Conservation (phyloP, 306 rosid species). For the Sindora glabra region DNA sequence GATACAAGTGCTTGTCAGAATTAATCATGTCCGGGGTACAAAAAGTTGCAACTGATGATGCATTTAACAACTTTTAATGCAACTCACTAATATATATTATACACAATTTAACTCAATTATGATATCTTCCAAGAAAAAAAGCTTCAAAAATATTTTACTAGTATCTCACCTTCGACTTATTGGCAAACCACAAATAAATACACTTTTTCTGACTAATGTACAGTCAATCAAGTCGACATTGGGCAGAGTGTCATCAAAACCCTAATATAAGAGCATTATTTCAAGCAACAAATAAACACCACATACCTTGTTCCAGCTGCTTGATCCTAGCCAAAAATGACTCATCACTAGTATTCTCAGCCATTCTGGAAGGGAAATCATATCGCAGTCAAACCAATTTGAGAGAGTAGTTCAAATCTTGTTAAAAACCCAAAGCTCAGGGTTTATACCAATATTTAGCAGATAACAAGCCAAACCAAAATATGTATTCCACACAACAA, state of each 20-base stretch:
- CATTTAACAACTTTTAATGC: neutral
- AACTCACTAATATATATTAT: neutral
- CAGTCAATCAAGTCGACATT: neutral
- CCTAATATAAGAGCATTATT: neutral
- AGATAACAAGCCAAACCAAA: neutral
- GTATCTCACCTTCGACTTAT: neutral
- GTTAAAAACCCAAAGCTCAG: conserved; percentile 3
- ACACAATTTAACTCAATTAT: neutral
- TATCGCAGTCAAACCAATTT: neutral
- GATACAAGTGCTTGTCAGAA: neutral
- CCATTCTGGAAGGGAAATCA: conserved; percentile 26
- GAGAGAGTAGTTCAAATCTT: neutral
- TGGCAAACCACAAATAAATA: neutral
- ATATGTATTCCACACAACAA: neutral
- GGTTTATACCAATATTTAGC: neutral
- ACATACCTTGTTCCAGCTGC: conserved; percentile 71
- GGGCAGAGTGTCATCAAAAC: neutral
- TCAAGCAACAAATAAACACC: neutral
- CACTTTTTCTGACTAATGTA: neutral
- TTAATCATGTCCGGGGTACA: neutral
- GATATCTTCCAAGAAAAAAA: neutral
- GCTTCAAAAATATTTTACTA: neutral
- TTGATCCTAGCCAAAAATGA: conserved; percentile 51
- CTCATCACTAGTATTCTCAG: conserved; percentile 26
- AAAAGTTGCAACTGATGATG: neutral